Evolutionary conservation across 257 asterid species (phyloP), one percentile per base, ranked within the genome.

Genomic region (Pogostemon cablin): DNA sequence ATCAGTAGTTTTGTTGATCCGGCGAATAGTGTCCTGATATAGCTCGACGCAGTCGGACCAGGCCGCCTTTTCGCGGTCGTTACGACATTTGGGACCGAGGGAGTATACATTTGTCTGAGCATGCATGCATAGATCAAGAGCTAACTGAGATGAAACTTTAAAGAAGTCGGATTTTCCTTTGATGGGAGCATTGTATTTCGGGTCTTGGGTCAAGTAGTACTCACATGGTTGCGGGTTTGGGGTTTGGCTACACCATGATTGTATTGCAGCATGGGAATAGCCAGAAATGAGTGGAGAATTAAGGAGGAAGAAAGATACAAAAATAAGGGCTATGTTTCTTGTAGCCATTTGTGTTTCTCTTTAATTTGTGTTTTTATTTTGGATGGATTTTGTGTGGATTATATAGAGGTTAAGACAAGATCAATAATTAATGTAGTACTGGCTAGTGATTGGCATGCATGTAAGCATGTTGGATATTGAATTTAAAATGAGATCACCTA

Each of bases 1-100:
- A 73, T 85, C 86, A 2, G 79, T 74, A 0, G 93, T 87, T 1
- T 53, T 76, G 85, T 86, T 86, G 76, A 95, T 67, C 3, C 55
- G 77, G 0, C 15, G 77, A 7, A 88, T 71, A 7, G 88, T 75
- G 25, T 67, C 7, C 47, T 84, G 86, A 55, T 95, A 88, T 0
- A 95, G 81, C 79, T 84, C 86, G 20, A 95, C 17, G 72, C 99
- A 95, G 70, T 95, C 98, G 3, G 82, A 69, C 98, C 97, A 95
- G 11, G 98, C 98, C 6, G 88, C 88, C 71, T 82, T 88, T 75
- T 95, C 97, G 0, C 64, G 78, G 3, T 57, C 34, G 34, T 75
- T 77, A 0, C 91, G 84, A 12, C 95, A 91, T 44, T 80, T 87
- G 4, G 86, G 20, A 4, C 95, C 96, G 37, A 91, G 86, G 3